phyloP scores from a whole-genome alignment of 2,329 filamentous ascomycete genomes.

The Calcarisporium arbuscula region DNA sequence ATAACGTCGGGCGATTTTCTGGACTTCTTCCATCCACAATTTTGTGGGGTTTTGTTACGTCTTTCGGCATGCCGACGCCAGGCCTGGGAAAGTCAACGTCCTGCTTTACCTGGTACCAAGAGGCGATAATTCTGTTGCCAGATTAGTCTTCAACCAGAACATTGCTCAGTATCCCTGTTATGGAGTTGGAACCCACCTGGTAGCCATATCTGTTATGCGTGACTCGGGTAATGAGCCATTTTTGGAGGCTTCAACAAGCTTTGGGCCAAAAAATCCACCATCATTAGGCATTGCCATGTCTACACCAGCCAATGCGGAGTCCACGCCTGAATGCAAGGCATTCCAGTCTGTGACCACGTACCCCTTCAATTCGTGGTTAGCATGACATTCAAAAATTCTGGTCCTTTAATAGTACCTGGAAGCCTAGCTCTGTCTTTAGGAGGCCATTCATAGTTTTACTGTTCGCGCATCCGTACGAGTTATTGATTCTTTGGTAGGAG shows the following conservation, averaged over 20 bases:
- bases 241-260: slow-evolving; percentile 51
- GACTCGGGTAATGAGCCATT: slow-evolving; percentile 52
- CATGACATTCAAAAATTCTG: not conserved
- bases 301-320: slow-evolving; percentile 56
- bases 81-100: slow-evolving; percentile 39
- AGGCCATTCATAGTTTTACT: slow-evolving; percentile 60
- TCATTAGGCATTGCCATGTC: slow-evolving; percentile 64
- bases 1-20: slow-evolving; percentile 29
- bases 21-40: slow-evolving; percentile 49
- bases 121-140: slow-evolving; percentile 38
- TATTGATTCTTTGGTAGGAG: slow-evolving; percentile 66
- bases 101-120: slow-evolving; percentile 52
- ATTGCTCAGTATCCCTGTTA: not conserved
- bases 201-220: slow-evolving; percentile 57
- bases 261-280: slow-evolving; percentile 37
- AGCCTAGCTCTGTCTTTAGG: slow-evolving; percentile 55
- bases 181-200: slow-evolving; percentile 24
- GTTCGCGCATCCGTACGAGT: slow-evolving; percentile 66
- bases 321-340: slow-evolving; percentile 59
- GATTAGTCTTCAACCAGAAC: not conserved
- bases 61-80: slow-evolving; percentile 44
- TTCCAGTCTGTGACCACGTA: slow-evolving; percentile 64
- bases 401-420: slow-evolving; percentile 26
- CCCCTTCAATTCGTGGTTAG: slow-evolving; percentile 35
- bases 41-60: slow-evolving; percentile 42